A percentile compares a stretch with the other conserved stretches of the same genome.
These are phyloP conservation scores for Helichrysum umbraculigerum DNA, from an alignment of 129 eudicot genomes.

Conservation along the genomic window DNA sequence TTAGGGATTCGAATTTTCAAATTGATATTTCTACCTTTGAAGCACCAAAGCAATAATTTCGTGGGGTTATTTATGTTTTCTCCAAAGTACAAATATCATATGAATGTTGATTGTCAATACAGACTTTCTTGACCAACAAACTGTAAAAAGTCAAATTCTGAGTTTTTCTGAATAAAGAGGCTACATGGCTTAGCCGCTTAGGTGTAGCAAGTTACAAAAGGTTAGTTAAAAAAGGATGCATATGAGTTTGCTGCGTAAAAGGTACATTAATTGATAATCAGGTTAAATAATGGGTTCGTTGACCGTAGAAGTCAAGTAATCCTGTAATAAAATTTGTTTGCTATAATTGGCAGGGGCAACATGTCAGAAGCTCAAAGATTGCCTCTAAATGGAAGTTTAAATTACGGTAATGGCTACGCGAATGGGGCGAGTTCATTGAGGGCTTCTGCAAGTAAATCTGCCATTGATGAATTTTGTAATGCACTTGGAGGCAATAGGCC, in stretches of 20 bases:
- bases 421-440: slow-evolving; percentile 59
- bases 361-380: slow-evolving; percentile 83
- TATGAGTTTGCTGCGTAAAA: too few relatives aligned
- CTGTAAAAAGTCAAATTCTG: neutral
- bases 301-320: neutral
- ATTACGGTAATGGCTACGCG: slow-evolving; percentile 41
- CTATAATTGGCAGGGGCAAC: slow-evolving; percentile 28
- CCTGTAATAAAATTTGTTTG: slow-evolving; percentile 1
- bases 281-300: too few relatives aligned
- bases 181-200: neutral
- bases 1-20: neutral
- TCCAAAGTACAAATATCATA: neutral
- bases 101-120: neutral
- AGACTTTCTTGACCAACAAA: slow-evolving; percentile 16
- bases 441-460: slow-evolving; percentile 53
- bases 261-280: too few relatives aligned
- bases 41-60: slow-evolving; percentile 18
- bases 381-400: slow-evolving; percentile 42
- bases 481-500: slow-evolving; percentile 88
- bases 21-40: neutral
- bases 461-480: slow-evolving; percentile 78
- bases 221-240: neutral
- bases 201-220: neutral
- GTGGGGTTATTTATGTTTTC: neutral
- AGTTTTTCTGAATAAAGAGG: neutral